These are phyloP conservation scores for Venturia aucupariae DNA, from an alignment of 2,329 filamentous ascomycete species.

Conservation along the genomic window DNA sequence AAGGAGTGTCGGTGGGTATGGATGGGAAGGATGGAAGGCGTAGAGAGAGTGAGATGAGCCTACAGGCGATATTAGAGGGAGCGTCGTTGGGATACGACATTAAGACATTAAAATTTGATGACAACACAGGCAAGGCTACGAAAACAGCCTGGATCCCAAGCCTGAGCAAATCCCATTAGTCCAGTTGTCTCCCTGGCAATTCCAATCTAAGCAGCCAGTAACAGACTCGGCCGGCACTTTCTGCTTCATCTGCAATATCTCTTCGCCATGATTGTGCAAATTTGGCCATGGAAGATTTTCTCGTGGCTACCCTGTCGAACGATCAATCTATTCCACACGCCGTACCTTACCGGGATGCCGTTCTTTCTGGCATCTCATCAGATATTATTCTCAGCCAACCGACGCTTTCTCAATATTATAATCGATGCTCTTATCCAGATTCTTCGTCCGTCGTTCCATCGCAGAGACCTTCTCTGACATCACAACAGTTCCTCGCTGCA, in stretches of 20 bases:
- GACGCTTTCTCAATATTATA: not conserved
- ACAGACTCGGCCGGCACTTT: not conserved
- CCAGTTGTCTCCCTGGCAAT: slow-evolving; percentile 3
- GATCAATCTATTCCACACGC: slow-evolving; percentile 7
- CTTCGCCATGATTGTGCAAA: not conserved
- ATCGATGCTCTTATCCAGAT: not conserved
- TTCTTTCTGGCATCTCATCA: not conserved
- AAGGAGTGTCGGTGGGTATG: not conserved
- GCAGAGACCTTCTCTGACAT: not conserved
- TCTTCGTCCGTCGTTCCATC: not conserved
- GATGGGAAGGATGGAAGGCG: not conserved
- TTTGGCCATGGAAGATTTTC: not conserved
- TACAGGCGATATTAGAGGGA: not conserved
- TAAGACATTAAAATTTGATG: not conserved
- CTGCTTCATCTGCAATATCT: not conserved
- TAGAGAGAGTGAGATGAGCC: not conserved
- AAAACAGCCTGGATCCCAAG: not conserved
- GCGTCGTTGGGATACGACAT: not conserved
- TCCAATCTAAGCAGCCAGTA: not conserved
- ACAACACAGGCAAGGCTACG: not conserved
- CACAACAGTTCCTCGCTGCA: not conserved
- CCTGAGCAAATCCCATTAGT: not conserved
- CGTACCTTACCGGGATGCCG: not conserved
- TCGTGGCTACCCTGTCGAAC: not conserved
- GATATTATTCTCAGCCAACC: not conserved